Conservation (phyloP, 805 yeast species). For the Debaryomyces hansenii region DNA sequence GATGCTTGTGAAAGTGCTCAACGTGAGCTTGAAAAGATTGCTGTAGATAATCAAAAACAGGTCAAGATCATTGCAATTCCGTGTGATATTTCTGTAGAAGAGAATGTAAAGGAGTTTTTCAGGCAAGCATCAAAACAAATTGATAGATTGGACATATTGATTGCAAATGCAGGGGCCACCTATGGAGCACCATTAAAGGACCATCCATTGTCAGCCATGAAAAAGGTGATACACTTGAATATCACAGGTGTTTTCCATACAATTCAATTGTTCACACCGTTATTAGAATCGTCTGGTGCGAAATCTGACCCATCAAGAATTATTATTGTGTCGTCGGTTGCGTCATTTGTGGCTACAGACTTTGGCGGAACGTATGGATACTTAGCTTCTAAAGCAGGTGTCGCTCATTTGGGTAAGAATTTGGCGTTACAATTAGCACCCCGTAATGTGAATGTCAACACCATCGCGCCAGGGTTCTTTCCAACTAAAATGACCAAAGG, state of each 20-base stretch:
- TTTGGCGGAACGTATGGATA: conserved; percentile 65
- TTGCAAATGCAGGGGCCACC: conserved; percentile 73
- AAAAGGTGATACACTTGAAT: conserved; percentile 58
- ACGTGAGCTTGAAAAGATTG: conserved; percentile 24
- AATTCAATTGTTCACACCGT: conserved; percentile 54
- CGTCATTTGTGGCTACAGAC: conserved; percentile 44
- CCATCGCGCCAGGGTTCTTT: conserved; percentile 68
- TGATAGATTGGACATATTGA: conserved; percentile 51
- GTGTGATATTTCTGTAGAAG: conserved; percentile 49
- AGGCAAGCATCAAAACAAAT: conserved; percentile 35
- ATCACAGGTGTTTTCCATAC: conserved; percentile 61
- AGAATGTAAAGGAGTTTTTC: conserved; percentile 44
- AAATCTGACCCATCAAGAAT: conserved; percentile 56
- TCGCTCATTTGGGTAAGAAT: conserved; percentile 57
- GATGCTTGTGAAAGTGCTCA: conserved; percentile 56
- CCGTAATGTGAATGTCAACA: conserved; percentile 58
- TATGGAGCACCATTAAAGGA: conserved; percentile 62
- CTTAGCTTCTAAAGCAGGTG: conserved; percentile 62
- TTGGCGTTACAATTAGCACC: conserved; percentile 63
- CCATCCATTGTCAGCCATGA: conserved; percentile 57
- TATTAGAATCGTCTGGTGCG: conserved; percentile 48
- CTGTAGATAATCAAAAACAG: conserved; percentile 18
- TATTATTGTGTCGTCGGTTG: conserved; percentile 59
- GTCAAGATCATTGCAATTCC: conserved; percentile 44
- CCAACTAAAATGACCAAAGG: conserved; percentile 61